A percentile compares a stretch with the other conserved stretches of the same genome.
Conservation (phyloP, 1,284 basidiomycete species). For the Anthracocystis walkeri region DNA sequence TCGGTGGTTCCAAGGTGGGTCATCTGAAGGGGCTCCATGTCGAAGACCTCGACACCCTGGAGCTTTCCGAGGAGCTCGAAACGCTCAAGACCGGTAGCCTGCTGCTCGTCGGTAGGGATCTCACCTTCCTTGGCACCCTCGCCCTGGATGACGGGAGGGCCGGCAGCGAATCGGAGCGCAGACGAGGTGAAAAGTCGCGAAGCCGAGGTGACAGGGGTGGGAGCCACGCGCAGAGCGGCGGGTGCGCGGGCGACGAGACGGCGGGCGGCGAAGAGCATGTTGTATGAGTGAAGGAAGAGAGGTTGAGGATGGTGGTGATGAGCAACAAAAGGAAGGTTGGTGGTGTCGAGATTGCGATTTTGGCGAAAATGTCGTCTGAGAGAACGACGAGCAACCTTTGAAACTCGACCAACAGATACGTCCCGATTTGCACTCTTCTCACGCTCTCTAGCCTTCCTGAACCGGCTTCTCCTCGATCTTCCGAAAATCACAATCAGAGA, state of each 20-base stretch:
- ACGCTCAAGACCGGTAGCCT: constrained; percentile 96
- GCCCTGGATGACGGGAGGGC: constrained; percentile 79
- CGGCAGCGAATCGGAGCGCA: constrained; percentile 52
- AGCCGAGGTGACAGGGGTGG: constrained; percentile 39
- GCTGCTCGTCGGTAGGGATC: constrained; percentile 85
- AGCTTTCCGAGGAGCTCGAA: constrained; percentile 89
- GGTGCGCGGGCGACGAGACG: constrained; percentile 50
- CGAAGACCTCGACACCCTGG: constrained; percentile 90
- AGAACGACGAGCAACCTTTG: constrained; percentile 3
- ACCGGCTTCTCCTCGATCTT: constrained; percentile 35
- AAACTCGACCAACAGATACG: constrained; percentile 14
- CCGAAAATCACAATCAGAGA: constrained; percentile 16
- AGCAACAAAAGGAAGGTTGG: background rate
- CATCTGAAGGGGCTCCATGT: constrained; percentile 85
- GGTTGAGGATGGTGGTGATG: constrained; percentile 14
- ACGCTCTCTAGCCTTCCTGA: constrained; percentile 5
- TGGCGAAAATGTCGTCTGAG: constrained; percentile 27
- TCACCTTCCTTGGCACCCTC: constrained; percentile 80
- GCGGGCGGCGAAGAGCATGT: constrained; percentile 53
- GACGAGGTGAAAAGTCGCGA: constrained; percentile 56
- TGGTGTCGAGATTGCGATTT: constrained; percentile 2
- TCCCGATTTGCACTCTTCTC: constrained; percentile 17
- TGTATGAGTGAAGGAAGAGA: background rate
- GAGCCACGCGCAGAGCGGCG: constrained; percentile 49
- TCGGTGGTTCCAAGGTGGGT: constrained; percentile 87